Evolutionary conservation across 441 rosid species (phyloP).

Genomic region (Erodium texanum): DNA sequence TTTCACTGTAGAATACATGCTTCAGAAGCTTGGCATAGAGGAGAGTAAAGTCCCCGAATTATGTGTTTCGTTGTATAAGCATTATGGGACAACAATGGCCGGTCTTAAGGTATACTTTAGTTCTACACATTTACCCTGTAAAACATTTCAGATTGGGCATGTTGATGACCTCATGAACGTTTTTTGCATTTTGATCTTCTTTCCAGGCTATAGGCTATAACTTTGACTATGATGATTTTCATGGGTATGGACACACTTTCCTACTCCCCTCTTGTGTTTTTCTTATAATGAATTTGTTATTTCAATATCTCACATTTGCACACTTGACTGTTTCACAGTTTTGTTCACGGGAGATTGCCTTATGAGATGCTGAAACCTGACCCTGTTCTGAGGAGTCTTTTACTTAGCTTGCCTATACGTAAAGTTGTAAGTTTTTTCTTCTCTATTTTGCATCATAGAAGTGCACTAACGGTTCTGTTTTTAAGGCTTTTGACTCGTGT

Average conservation of each 20-base stretch:
- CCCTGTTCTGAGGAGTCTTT: constrained; percentile 54
- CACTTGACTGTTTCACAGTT: constrained; percentile 29
- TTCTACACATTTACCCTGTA: background rate
- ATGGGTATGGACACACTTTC: constrained; percentile 37
- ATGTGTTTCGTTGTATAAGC: constrained; percentile 59
- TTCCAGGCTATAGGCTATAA: constrained; percentile 67
- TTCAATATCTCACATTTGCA: constrained; percentile 9
- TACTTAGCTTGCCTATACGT: constrained; percentile 59
- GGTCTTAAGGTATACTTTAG: constrained; percentile 60
- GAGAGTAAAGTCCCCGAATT: constrained; percentile 48
- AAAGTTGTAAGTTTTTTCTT: constrained; percentile 55
- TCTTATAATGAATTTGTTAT: background rate
- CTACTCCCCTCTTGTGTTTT: background rate
- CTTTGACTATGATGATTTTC: constrained; percentile 72
- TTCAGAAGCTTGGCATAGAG: constrained; percentile 50
- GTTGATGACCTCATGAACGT: background rate
- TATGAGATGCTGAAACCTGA: constrained; percentile 68
- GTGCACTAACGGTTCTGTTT: background rate
- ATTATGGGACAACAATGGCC: constrained; percentile 82
- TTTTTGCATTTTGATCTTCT: background rate
- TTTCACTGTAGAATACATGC: constrained; percentile 43
- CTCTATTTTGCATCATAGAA: background rate
- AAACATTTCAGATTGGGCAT: background rate
- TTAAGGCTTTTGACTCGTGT: background rate
- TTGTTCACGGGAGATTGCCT: constrained; percentile 84